Evolutionary conservation across 208 protist species (phyloP), one percentile per base, ranked within the genome.

Genomic region (Polymyxa betae): DNA sequence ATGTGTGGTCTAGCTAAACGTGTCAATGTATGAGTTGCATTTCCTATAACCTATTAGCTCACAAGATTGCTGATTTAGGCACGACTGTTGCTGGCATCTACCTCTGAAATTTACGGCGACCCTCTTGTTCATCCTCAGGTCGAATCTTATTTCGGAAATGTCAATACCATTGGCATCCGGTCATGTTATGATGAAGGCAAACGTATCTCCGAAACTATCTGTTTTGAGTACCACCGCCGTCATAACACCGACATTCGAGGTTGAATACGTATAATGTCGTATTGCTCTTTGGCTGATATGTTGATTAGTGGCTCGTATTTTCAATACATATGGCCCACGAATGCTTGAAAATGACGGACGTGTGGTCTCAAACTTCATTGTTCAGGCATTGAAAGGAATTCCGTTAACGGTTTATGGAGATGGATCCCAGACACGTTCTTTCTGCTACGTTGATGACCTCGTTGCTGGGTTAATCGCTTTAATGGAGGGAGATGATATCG

Each of bases 101-200:
- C 97, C 20, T 97, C 95, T 12, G 97, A 98, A 94, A 96, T 98
- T n/a, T 98, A 98, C 93, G 97, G 97, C 29, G 96, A 98, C 90
- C 94, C 95, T 68, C 41, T 89, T 32, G 38, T 95, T 45, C 94
- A 98, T 92, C 97, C 97, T 46, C 97, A 98, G 92, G 82, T 68
- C 0, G 97, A 98, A 93, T 88, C 89, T 10, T 95, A 95, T 66
- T 94, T 94, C 93, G 97, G 97, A 20, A 94, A 98, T 91, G 96
- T 98, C 29, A 97, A 97, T 77, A 90, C 82, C 89, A 92, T 54
- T 45, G 93, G 93, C 12, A 77, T 91, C 38, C 66, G 93, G 29
- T 96, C 96, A 44, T 98, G 97, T 93, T 98, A 98, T 91, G 97
- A 98, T 93, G 97, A 98, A 93, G 97, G 97, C 38, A 98, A 98